Evolutionary conservation across 129 eudicot species (phyloP).

Genomic region (Oenanthe sinensis): DNA sequence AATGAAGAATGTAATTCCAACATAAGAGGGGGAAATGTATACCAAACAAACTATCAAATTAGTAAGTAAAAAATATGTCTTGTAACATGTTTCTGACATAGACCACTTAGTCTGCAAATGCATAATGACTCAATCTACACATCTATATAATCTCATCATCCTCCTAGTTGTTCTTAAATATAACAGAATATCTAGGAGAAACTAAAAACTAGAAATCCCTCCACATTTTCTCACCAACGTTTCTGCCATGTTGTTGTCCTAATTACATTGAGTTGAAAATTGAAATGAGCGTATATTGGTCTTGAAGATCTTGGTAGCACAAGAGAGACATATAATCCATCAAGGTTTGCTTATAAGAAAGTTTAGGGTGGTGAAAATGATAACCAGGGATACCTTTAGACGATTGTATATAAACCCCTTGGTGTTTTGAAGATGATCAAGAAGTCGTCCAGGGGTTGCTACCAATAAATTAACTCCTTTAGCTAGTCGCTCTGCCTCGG

Average conservation of each 20-base stretch:
- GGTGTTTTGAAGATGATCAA: constrained; percentile 82
- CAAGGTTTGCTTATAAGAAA: not conserved
- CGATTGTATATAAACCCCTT: constrained; percentile 84
- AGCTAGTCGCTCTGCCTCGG: constrained; percentile 68
- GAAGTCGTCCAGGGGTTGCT: constrained; percentile 88
- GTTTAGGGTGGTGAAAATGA: not conserved
- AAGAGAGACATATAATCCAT: not conserved
- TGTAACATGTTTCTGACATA: not conserved
- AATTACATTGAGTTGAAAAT: not conserved
- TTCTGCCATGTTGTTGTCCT: not conserved
- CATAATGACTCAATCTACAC: not conserved
- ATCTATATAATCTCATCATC: not conserved
- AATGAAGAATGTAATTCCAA: not conserved
- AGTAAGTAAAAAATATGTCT: not conserved
- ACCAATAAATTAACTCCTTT: constrained; percentile 81
- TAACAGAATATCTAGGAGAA: not conserved
- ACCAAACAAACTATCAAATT: no score
- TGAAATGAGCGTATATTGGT: not conserved
- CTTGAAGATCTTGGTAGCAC: not conserved
- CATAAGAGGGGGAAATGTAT: no score
- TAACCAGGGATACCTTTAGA: constrained; percentile 37
- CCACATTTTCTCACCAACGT: not conserved
- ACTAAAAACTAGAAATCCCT: not conserved
- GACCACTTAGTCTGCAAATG: not conserved
- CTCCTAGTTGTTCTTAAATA: not conserved